phyloP scores from a whole-genome alignment of 768 basidiomycete species.

The Amanita muscaria region DNA sequence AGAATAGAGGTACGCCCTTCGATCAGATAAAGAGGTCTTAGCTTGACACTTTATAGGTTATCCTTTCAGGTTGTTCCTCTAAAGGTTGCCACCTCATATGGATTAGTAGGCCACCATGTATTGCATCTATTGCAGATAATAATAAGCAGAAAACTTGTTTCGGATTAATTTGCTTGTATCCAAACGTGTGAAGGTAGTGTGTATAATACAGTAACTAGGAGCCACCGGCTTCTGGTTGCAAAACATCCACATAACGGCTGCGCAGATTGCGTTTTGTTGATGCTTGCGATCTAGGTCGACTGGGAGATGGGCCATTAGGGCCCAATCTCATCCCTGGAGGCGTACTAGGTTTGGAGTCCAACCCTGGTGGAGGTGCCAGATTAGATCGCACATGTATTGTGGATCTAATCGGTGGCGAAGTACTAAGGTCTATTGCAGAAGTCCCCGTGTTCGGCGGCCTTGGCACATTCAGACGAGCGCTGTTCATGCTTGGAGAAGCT shows the following conservation, averaged over 20 bases:
- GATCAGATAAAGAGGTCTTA: not conserved
- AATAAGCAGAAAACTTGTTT: slow-evolving; percentile 5
- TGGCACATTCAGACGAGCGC: slow-evolving; percentile 20
- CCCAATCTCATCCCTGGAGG: slow-evolving; percentile 37
- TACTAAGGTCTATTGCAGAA: slow-evolving; percentile 54
- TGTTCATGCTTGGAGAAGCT: slow-evolving; percentile 61
- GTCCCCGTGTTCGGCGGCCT: slow-evolving; percentile 32
- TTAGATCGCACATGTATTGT: slow-evolving; percentile 57
- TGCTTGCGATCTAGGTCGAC: slow-evolving; percentile 47
- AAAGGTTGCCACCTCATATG: slow-evolving; percentile 9
- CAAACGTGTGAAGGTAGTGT: slow-evolving; percentile 7
- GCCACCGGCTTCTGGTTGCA: slow-evolving; percentile 44
- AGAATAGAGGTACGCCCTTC: slow-evolving; percentile 65
- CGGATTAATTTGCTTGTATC: slow-evolving; percentile 6
- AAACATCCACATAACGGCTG: slow-evolving; percentile 86
- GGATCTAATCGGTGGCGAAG: slow-evolving; percentile 42
- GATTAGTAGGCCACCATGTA: not conserved
- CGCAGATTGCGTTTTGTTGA: slow-evolving; percentile 65
- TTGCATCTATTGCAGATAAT: slow-evolving; percentile 1
- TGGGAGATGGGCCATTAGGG: slow-evolving; percentile 44
- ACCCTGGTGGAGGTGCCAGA: slow-evolving; percentile 46
- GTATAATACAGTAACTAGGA: slow-evolving; percentile 12
- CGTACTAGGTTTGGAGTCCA: slow-evolving; percentile 39
- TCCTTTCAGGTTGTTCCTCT: slow-evolving; percentile 73
- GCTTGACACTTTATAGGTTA: slow-evolving; percentile 40